A percentile compares a stretch with the other conserved stretches of the same genome.
These are phyloP conservation scores for Boletus sp. DNA, from an alignment of 768 basidiomycete genomes.

Conservation along the genomic window DNA sequence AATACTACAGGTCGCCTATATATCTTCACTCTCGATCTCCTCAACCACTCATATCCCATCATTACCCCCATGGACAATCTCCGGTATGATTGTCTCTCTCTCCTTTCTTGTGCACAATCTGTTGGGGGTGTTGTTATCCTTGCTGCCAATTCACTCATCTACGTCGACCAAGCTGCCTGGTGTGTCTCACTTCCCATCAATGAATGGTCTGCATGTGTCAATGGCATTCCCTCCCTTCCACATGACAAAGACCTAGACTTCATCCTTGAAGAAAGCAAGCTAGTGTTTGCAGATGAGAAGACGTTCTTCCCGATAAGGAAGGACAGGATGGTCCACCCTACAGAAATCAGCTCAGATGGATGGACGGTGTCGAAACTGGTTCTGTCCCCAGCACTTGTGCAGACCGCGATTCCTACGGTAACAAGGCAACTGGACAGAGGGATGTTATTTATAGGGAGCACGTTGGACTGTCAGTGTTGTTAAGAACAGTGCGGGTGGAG, in stretches of 20 bases:
- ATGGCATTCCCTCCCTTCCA: slow-evolving; percentile 57
- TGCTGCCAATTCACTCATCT: slow-evolving; percentile 77
- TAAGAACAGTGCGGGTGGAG: slow-evolving; percentile 64
- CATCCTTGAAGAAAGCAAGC: slow-evolving; percentile 68
- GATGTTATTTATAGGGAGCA: slow-evolving; percentile 76
- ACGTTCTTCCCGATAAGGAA: slow-evolving; percentile 70
- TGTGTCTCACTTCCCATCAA: slow-evolving; percentile 74
- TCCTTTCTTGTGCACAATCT: slow-evolving; percentile 65
- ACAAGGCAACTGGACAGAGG: slow-evolving; percentile 49
- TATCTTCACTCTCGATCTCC: slow-evolving; percentile 84
- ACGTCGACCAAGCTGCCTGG: slow-evolving; percentile 85
- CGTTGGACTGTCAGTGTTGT: slow-evolving; percentile 76
- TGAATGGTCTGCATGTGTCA: slow-evolving; percentile 79
- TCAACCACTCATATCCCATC: slow-evolving; percentile 76
- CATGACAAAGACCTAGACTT: slow-evolving; percentile 45
- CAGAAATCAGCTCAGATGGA: slow-evolving; percentile 75
- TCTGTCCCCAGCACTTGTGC: slow-evolving; percentile 58
- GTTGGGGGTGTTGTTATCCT: slow-evolving; percentile 84
- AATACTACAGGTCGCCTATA: slow-evolving; percentile 72
- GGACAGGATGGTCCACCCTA: slow-evolving; percentile 74
- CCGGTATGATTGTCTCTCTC: slow-evolving; percentile 68
- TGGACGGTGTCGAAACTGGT: slow-evolving; percentile 64
- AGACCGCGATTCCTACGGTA: slow-evolving; percentile 63
- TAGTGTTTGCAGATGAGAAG: slow-evolving; percentile 74
- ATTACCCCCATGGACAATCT: slow-evolving; percentile 71